A percentile compares a stretch with the other conserved stretches of the same genome.
These are phyloP conservation scores for Linum trigynum DNA, from an alignment of 345 rosid genomes.

Conservation along the genomic window DNA sequence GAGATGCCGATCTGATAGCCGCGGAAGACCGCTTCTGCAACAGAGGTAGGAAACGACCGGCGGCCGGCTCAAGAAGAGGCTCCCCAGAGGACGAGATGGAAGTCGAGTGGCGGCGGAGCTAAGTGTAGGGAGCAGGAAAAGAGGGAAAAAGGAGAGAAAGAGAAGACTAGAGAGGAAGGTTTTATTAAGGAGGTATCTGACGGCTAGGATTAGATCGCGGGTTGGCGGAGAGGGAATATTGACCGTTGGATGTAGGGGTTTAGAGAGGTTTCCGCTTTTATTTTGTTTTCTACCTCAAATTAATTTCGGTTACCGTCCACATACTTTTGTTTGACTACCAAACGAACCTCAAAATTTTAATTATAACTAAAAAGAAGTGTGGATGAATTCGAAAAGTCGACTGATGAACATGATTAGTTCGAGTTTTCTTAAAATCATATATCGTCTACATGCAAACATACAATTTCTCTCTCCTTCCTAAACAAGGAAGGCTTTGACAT, in stretches of 20 bases:
- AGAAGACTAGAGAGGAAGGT: neutral
- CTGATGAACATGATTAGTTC: too few species aligned
- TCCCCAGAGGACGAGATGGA: neutral
- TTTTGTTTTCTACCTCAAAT: neutral
- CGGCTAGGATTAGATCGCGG: neutral
- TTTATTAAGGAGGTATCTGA: neutral
- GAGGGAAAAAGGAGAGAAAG: neutral
- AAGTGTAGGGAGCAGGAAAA: neutral
- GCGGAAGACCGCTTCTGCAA: neutral
- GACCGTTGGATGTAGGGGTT: slow-evolving; percentile 1
- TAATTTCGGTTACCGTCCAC: too few species aligned
- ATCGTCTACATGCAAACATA: too few species aligned
- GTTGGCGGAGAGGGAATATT: neutral
- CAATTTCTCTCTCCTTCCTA: too few species aligned
- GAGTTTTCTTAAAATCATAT: too few species aligned
- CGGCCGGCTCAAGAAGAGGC: neutral
- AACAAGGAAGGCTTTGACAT: too few species aligned
- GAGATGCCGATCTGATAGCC: neutral
- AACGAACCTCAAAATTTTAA: too few species aligned
- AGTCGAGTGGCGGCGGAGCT: neutral
- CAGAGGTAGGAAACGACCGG: neutral
- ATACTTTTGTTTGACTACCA: neutral
- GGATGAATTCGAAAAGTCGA: too few species aligned
- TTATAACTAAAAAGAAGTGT: too few species aligned
- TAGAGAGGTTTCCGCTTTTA: neutral